phyloP scores from a whole-genome alignment of 176 grass and related monocot species.

The Triticum timopheevii region DNA sequence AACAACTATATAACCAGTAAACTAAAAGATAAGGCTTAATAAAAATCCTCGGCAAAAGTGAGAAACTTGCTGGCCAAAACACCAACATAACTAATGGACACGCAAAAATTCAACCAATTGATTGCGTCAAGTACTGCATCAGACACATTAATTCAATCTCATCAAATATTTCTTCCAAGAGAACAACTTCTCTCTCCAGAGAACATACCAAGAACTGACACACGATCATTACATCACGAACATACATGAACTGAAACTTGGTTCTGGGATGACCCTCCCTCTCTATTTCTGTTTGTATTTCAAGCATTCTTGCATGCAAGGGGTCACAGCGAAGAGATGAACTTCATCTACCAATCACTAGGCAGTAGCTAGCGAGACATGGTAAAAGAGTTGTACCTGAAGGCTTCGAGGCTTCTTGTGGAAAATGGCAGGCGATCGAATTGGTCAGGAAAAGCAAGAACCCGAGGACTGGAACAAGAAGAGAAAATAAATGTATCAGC shows the following conservation, averaged over 20 bases:
- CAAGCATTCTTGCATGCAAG: background rate
- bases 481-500: background rate
- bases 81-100: background rate
- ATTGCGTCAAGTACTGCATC: background rate
- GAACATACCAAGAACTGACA: background rate
- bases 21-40: too few species aligned
- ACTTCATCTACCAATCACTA: background rate
- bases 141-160: background rate
- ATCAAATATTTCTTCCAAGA: background rate
- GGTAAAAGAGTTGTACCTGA: background rate
- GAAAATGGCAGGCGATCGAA: background rate
- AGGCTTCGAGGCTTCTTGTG: background rate
- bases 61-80: too few species aligned
- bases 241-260: background rate
- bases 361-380: background rate
- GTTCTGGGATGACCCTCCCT: background rate
- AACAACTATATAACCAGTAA: too few species aligned
- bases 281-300: background rate
- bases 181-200: background rate
- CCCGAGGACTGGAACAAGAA: background rate
- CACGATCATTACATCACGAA: background rate
- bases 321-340: background rate
- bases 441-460: background rate
- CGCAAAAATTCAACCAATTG: background rate
- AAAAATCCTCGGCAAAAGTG: too few species aligned